Base-by-base conservation (phyloP, 805 yeast species). In the Torulaspora delbrueckii region DNA sequence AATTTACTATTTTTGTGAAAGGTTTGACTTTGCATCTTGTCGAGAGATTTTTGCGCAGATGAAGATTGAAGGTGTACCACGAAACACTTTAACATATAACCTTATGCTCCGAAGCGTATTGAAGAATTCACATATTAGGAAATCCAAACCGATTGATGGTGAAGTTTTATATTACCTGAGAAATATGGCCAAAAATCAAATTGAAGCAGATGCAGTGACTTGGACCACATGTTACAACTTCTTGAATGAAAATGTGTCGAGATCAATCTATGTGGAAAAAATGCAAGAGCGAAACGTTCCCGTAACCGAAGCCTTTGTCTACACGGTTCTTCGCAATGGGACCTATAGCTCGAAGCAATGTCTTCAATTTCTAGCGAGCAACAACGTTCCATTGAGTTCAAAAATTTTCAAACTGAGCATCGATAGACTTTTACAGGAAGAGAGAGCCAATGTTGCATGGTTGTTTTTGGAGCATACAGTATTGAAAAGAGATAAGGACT, bases 21-120 rank as follows among this genome's bases (percentile, higher is more conserved):
- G 62, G 33, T 60, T 61, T 48, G 77, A 76, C 54, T 59, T 69
- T 37, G 70, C 71, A 0, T 61, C 71, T 2, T 66, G 75, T 48
- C 60, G 70, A 36, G 71, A 69, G 40, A 53, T 70, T 3, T 58
- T 73, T 31, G 59, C 62, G 1, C 74, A 73, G 50, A 71, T 76
- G 74, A 62, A 59, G 32, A 41, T 59, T 2, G 69, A 65, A 46
- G 54, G 59, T 1, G 42, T 63, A 10, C 27, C 36, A 7, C 73
- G 73, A 13, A 66, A 69, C 46, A 60, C 70, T 3, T 60, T 57
- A 2, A 72, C 75, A 1, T 70, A 66, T 43, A 73, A 73, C 51
- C 49, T 68, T 10, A 52, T 74, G 57, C 38, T 74, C 8, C 52
- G 59, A 10, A 62, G 60, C 16, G 38, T 71, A 7, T 26, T 62